Evolutionary conservation across 1,139 yeast genomes (phyloP), one percentile per base, ranked within the genome.

Genomic region (Tardiomyces blankii): DNA sequence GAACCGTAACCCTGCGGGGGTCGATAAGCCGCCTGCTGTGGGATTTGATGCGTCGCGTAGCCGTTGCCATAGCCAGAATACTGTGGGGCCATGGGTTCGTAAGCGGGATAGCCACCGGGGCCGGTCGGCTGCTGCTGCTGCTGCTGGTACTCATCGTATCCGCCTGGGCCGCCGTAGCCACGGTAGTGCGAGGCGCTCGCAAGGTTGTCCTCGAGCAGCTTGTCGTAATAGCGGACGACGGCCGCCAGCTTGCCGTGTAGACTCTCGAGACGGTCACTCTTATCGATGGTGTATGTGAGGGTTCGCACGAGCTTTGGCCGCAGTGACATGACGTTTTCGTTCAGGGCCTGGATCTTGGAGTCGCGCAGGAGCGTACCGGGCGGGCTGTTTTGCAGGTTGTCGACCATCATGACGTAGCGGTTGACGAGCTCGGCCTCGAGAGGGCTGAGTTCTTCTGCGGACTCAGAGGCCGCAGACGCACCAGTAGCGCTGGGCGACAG

Each of bases 231-330:
- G 50, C 84, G 73, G 56, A 82, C 77, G 30, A 88, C 83, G 2
- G 93, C 82, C 44, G 85, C 80, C 46, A 91, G 74, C 59, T 91
- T 87, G 42, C 85, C 79, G 63, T 86, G 88, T 75, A 87, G 72
- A 48, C 85, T 91, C 52, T 85, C 77, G 49, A 83, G 75, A 21
- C 68, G 64, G 48, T 86, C 94, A 55, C 88, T 79, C 57, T 79
- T 82, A 44, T 76, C 75, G 33, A 79, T 74, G 1, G 89, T 71
- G 14, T 74, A 75, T 39, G 81, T 74, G 43, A 88, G 66, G 13
- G 86, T 76, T 33, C 74, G 70, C 47, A 83, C 82, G 38, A 89
- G 67, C 55, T 83, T 86, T 1, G 97, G 95, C 51, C 85, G 81
- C 46, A 86, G 63, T 18, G 76, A 72, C 23, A 79, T 66, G 11